phyloP scores from a whole-genome alignment of 2,329 filamentous ascomycete species.

The Tolypocladium endophyticum region DNA sequence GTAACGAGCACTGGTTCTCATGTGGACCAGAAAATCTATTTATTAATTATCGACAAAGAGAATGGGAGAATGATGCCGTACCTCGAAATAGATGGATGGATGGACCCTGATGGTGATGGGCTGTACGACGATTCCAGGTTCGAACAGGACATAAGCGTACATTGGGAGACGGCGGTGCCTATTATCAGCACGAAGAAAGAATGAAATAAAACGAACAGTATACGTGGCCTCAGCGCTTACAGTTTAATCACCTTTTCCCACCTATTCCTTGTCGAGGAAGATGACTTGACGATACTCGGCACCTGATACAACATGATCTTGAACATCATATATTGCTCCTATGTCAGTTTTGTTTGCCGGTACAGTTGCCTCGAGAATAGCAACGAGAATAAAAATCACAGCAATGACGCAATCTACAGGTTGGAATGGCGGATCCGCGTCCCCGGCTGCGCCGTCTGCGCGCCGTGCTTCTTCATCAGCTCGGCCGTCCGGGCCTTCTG shows the following conservation, averaged over 20 bases:
- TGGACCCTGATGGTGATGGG: no score
- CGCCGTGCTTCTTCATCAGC: conserved; percentile 50
- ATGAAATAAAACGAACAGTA: not conserved
- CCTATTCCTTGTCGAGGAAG: not conserved
- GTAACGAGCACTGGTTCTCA: not conserved
- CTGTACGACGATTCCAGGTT: not conserved
- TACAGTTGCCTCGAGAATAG: not conserved
- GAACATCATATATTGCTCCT: not conserved
- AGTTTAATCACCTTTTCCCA: no score
- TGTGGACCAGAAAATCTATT: not conserved
- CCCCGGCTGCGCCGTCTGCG: conserved; percentile 37
- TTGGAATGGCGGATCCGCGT: conserved; percentile 38
- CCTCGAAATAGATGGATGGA: not conserved
- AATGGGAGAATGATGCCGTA: not conserved
- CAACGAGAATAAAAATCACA: not conserved
- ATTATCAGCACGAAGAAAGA: not conserved
- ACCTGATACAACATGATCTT: not conserved
- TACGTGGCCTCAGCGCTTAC: not conserved
- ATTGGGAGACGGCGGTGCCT: not conserved
- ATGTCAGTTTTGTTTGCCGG: not conserved
- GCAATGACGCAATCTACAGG: conserved; percentile 22
- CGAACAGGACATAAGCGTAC: not conserved
- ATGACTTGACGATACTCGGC: not conserved
- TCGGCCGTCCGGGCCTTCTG: conserved; percentile 57
- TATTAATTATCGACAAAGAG: not conserved